These are phyloP conservation scores for Cenchrus purpureus DNA, from an alignment of 176 grass and related monocot genomes.

Conservation along the genomic window DNA sequence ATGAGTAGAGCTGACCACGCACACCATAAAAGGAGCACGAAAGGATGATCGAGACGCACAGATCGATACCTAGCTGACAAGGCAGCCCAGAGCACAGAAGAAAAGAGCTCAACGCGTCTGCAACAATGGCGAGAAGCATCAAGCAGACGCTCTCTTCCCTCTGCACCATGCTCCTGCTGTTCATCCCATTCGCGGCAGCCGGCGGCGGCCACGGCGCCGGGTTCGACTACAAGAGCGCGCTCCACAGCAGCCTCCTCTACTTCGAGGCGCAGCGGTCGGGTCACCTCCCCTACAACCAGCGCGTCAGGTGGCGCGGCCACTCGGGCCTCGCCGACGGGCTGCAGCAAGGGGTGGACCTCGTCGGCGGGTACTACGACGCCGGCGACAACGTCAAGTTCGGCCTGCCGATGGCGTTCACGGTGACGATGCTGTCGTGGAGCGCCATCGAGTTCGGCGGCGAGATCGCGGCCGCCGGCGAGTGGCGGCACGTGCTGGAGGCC, in stretches of 20 bases:
- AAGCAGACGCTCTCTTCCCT: neutral
- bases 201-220: neutral
- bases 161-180: neutral
- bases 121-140: neutral
- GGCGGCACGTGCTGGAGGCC: constrained; percentile 62
- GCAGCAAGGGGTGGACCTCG: constrained; percentile 77
- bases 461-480: constrained; percentile 48
- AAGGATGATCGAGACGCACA: neutral
- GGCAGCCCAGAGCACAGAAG: neutral
- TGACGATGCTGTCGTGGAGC: constrained; percentile 76
- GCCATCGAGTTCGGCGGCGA: constrained; percentile 56
- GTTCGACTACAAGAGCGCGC: constrained; percentile 62
- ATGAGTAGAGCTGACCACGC: neutral
- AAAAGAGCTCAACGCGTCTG: neutral
- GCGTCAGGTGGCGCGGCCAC: constrained; percentile 73
- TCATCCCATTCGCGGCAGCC: neutral
- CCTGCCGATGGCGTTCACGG: constrained; percentile 77
- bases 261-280: constrained; percentile 96
- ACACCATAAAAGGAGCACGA: neutral
- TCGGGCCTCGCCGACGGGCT: constrained; percentile 75
- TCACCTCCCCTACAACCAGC: constrained; percentile 77
- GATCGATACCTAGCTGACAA: neutral
- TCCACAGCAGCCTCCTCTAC: constrained; percentile 84
- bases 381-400: constrained; percentile 89
- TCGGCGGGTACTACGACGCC: constrained; percentile 78